Evolutionary conservation across 2,329 filamentous ascomycete genomes (phyloP), one percentile per base, ranked within the genome.

Genomic region (Fusarium sterilihyphosum): DNA sequence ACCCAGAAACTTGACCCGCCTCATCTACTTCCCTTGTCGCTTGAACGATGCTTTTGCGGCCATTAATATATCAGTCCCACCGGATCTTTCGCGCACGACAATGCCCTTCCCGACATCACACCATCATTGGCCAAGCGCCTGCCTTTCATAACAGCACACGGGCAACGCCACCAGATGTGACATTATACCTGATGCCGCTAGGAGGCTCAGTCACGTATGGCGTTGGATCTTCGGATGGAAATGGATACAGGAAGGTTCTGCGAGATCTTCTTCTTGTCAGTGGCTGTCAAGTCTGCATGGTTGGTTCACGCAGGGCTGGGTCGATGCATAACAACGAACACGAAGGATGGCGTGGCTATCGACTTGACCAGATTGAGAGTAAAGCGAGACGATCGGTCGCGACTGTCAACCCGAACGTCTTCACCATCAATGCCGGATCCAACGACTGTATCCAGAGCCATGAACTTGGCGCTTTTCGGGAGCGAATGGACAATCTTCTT

Each of bases 1-100:
- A 16, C 11, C 11, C 6, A 10, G 6, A 6, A 10, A 35, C 7
- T 18, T 33, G 1, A 8, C 22, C 6, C 3, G 11, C 2, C 8
- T 5, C 17, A 9, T 35, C 8, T 14, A 8, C 17, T 35, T 20
- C 6, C 13, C 49, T 20, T 14, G 2, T 6, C 16, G 5, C n/a
- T 7, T 52, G 6, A 35, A 20, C 17, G 0, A 52, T 52, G 31
- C 12, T 20, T 11, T 14, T 14, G 5, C 49, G 12, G 9, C 3
- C 12, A 35, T 52, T 8, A n/a, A 6, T 20, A 24, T 35, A 8
- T 24, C 17, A 4, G 31, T 8, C n/a, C 8, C 9, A 8, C 17
- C n/a, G 1, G n/a, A 11, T 16, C 4, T 5, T 35, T 6, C 20
- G 14, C 4, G 9, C 22, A 16, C 4, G 17, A 9, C 31, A 20